Conservation (phyloP, 352 stramenopile species). For the Pythium phragmitis region DNA sequence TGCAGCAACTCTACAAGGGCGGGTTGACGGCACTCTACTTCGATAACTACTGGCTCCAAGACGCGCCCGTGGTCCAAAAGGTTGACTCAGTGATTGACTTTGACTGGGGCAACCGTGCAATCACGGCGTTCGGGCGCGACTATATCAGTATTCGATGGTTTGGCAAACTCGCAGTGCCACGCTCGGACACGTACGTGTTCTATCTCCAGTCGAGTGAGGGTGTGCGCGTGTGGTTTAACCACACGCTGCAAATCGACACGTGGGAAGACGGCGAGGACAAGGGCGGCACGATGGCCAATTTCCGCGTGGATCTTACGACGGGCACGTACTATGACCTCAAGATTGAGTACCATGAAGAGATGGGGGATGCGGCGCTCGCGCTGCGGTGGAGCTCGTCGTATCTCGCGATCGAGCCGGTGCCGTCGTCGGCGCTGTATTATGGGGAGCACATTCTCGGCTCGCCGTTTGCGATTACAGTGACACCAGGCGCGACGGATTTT, state of each 20-base stretch:
- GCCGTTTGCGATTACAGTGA: slow-evolving; percentile 88
- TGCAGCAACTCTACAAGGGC: slow-evolving; percentile 90
- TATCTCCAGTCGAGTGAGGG: slow-evolving; percentile 92
- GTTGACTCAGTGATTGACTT: slow-evolving; percentile 88
- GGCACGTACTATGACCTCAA: slow-evolving; percentile 92
- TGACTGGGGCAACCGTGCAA: slow-evolving; percentile 86
- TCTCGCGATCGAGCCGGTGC: slow-evolving; percentile 81
- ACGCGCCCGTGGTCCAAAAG: slow-evolving; percentile 81
- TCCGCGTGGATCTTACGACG: slow-evolving; percentile 57
- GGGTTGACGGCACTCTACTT: slow-evolving; percentile 92
- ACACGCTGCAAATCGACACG: slow-evolving; percentile 90
- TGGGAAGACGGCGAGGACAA: slow-evolving; percentile 67
- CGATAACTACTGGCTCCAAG: slow-evolving; percentile 96
- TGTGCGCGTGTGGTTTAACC: slow-evolving; percentile 92
- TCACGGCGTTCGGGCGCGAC: slow-evolving; percentile 93
- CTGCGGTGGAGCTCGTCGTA: slow-evolving; percentile 94
- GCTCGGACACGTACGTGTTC: slow-evolving; percentile 90
- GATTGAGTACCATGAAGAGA: slow-evolving; percentile 95
- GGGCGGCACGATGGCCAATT: slow-evolving; percentile 58
- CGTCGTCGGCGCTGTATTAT: slow-evolving; percentile 78
- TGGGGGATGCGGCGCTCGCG: slow-evolving; percentile 80
- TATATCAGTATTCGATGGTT: slow-evolving; percentile 95
- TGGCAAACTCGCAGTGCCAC: slow-evolving; percentile 88
- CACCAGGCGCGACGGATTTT: slow-evolving; percentile 93
- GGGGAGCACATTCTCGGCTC: slow-evolving; percentile 92